phyloP scores from a whole-genome alignment of 2,329 filamentous ascomycete genomes.

The Fusarium pseudograminearum region DNA sequence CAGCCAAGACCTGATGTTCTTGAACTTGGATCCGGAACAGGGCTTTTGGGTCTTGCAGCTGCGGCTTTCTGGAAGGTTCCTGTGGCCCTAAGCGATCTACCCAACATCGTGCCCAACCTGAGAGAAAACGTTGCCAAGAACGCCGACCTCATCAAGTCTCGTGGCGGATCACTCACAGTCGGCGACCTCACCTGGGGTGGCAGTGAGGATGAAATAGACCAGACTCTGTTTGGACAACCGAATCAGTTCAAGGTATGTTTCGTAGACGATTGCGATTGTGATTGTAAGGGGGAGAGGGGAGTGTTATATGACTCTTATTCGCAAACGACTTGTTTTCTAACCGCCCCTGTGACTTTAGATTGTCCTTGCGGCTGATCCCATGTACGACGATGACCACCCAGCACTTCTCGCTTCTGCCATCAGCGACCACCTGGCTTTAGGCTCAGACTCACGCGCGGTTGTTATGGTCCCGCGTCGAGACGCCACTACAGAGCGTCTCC shows the following conservation, averaged over 20 bases:
- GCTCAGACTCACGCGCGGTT: slow-evolving; percentile 72
- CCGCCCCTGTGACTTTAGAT: slow-evolving; percentile 59
- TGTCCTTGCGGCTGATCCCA: slow-evolving; percentile 84
- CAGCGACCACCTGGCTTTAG: slow-evolving; percentile 71
- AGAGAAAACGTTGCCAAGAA: slow-evolving; percentile 79
- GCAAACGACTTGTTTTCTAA: slow-evolving; percentile 25
- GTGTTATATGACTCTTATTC: slow-evolving; percentile 22
- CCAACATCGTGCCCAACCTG: slow-evolving; percentile 85
- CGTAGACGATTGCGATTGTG: slow-evolving; percentile 28
- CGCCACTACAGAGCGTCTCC: slow-evolving; percentile 71
- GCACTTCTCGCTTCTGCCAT: slow-evolving; percentile 78
- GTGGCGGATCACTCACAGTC: slow-evolving; percentile 69
- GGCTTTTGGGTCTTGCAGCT: slow-evolving; percentile 88
- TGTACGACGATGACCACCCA: slow-evolving; percentile 90
- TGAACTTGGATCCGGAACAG: slow-evolving; percentile 91
- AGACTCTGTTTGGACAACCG: slow-evolving; percentile 57
- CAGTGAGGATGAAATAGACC: slow-evolving; percentile 58
- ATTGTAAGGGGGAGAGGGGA: slow-evolving; percentile 1
- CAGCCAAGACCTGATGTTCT: slow-evolving; percentile 61
- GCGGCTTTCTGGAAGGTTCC: slow-evolving; percentile 75
- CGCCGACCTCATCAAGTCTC: slow-evolving; percentile 62
- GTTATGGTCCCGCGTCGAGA: slow-evolving; percentile 86
- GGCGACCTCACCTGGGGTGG: slow-evolving; percentile 82
- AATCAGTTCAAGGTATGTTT: slow-evolving; percentile 64
- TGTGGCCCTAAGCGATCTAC: slow-evolving; percentile 84